Conservation (phyloP, 179 eudicot species). For the Vitellaria paradoxa region DNA sequence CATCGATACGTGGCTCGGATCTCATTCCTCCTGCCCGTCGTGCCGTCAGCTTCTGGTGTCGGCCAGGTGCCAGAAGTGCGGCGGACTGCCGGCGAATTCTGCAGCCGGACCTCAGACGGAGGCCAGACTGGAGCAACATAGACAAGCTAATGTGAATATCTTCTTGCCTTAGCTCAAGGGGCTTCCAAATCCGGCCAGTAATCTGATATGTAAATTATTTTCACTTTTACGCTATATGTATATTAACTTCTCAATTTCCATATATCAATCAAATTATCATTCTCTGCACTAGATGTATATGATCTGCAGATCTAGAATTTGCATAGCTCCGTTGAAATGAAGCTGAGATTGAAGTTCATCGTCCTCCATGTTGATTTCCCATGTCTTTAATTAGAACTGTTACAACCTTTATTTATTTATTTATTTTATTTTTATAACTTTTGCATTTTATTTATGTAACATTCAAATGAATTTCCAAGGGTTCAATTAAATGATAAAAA, state of each 20-base stretch:
- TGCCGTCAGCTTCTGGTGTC: constrained; percentile 65
- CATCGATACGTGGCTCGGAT: constrained; percentile 80
- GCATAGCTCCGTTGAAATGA: too few species aligned
- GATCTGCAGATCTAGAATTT: too few species aligned
- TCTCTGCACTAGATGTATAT: too few species aligned
- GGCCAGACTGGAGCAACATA: constrained; percentile 5
- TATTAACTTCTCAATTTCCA: not conserved
- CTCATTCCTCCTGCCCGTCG: constrained; percentile 88
- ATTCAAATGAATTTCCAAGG: too few species aligned
- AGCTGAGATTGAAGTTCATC: too few species aligned
- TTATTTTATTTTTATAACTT: too few species aligned
- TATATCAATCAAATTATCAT: not conserved
- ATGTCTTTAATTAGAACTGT: too few species aligned
- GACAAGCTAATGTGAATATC: constrained; percentile 3
- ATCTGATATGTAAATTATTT: not conserved
- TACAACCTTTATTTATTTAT: too few species aligned
- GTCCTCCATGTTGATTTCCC: too few species aligned
- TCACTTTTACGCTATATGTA: not conserved
- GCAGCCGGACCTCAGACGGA: constrained; percentile 8
- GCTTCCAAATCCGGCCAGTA: not conserved
- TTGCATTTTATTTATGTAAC: too few species aligned
- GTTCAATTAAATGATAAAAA: too few species aligned
- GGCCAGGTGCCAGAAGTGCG: constrained; percentile 60
- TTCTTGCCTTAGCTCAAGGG: constrained; percentile 17
- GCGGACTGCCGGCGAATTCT: constrained; percentile 42